Evolutionary conservation across 306 rosid species (phyloP).

Genomic region (Vigna radiata): DNA sequence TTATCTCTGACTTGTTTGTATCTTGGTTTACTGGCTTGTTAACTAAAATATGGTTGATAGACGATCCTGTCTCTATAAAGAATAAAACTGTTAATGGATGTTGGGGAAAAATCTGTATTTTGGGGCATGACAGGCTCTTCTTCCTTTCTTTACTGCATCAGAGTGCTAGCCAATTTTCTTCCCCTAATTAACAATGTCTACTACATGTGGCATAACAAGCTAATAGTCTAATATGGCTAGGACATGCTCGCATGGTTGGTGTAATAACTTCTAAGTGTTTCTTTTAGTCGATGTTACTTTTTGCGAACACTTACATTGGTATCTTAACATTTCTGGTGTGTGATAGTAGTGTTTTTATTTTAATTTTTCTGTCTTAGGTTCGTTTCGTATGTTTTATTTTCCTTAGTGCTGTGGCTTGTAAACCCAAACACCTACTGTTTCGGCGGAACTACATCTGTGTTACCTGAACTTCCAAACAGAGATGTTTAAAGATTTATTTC

Average conservation of each 20-base stretch:
- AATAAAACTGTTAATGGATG: constrained; percentile 20
- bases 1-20: neutral
- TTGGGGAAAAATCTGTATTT: neutral
- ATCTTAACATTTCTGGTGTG: neutral
- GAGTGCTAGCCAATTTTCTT: neutral
- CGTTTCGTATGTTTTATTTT: no score
- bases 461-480: neutral
- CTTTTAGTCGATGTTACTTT: neutral
- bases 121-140: neutral
- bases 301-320: neutral
- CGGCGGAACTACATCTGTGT: neutral
- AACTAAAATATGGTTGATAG: constrained; percentile 6
- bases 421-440: neutral
- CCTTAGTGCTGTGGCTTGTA: neutral
- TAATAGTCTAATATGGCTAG: neutral
- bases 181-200: neutral
- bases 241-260: neutral
- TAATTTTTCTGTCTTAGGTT: neutral
- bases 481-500: no score
- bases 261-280: neutral
- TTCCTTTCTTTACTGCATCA: neutral
- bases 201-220: neutral
- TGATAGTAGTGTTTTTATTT: neutral
- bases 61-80: neutral
- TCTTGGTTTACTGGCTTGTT: constrained; percentile 17